A percentile compares a stretch with the other conserved stretches of the same genome.
phyloP scores from a whole-genome alignment of 2,329 filamentous ascomycete genomes.

The Thelonectria discophora region DNA sequence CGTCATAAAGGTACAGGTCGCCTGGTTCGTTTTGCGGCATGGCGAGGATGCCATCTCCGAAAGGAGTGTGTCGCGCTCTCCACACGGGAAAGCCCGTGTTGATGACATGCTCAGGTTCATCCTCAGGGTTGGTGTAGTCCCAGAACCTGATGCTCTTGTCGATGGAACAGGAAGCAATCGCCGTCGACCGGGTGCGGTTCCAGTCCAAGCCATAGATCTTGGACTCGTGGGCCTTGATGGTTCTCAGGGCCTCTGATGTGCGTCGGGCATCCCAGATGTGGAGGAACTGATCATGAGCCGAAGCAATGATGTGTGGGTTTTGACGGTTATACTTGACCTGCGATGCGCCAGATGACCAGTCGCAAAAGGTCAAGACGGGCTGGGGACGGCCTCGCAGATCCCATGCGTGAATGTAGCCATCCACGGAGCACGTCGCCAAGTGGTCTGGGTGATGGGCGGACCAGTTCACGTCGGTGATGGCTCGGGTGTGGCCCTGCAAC shows the following conservation, averaged over 20 bases:
- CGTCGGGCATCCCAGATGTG: conserved; percentile 91
- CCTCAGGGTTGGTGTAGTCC: conserved; percentile 73
- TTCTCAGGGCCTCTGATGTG: conserved; percentile 79
- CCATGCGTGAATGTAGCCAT: conserved; percentile 94
- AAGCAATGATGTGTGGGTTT: conserved; percentile 86
- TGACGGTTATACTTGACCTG: conserved; percentile 96
- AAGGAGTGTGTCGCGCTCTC: conserved; percentile 90
- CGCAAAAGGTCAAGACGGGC: conserved; percentile 83
- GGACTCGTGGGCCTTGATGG: conserved; percentile 86
- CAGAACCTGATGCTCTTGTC: conserved; percentile 95
- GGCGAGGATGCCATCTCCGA: conserved; percentile 83
- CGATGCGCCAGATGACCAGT: conserved; percentile 93
- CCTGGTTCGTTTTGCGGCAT: conserved; percentile 93
- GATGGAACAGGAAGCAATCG: conserved; percentile 86
- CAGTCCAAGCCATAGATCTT: conserved; percentile 97
- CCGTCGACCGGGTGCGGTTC: conserved; percentile 79
- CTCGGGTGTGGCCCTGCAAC: conserved; percentile 81
- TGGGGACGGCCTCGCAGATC: conserved; percentile 79
- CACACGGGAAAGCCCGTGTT: conserved; percentile 87
- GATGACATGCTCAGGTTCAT: conserved; percentile 79
- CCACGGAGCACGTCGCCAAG: conserved; percentile 88
- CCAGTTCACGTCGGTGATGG: conserved; percentile 97
- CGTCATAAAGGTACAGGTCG: conserved; percentile 85
- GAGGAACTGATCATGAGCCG: conserved; percentile 86
- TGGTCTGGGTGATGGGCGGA: conserved; percentile 91